Percentiles rank a stretch among this genome's conserved stretches.
These are phyloP conservation scores for Allantophomopsis cytisporea DNA, from an alignment of 2,329 filamentous ascomycete species.

Conservation along the genomic window DNA sequence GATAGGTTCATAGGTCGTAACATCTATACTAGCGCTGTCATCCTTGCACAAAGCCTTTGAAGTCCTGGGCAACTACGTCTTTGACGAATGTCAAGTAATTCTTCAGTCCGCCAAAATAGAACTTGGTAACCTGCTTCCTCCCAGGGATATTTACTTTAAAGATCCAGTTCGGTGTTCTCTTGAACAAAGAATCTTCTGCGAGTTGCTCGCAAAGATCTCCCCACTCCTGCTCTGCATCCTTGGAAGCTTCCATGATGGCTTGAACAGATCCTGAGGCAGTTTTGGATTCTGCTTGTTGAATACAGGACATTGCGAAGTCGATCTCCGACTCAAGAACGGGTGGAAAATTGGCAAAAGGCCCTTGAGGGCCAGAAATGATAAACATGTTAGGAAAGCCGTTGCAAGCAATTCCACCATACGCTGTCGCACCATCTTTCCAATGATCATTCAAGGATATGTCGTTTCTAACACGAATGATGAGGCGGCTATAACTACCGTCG, in stretches of 20 bases:
- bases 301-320: conserved; percentile 14
- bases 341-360: conserved; percentile 23
- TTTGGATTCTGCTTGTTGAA: conserved; percentile 7
- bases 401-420: conserved; percentile 24
- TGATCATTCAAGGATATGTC: conserved; percentile 16
- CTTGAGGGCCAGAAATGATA: conserved; percentile 23
- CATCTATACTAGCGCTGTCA: no score
- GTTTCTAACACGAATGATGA: conserved; percentile 16
- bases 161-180: conserved; percentile 15
- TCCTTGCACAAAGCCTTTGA: conserved; percentile 13
- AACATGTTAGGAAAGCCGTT: conserved; percentile 29
- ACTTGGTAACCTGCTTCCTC: conserved; percentile 4
- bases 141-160: conserved; percentile 12
- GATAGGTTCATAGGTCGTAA: no score
- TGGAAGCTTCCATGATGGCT: conserved; percentile 13
- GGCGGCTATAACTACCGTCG: conserved; percentile 17
- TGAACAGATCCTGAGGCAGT: neutral
- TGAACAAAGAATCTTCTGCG: conserved; percentile 12
- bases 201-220: conserved; percentile 12
- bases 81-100: conserved; percentile 17
- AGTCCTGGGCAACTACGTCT: conserved; percentile 2
- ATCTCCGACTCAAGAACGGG: conserved; percentile 21
- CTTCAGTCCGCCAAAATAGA: conserved; percentile 6
- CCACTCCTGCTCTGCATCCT: conserved; percentile 15
- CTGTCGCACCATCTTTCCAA: conserved; percentile 18